These are phyloP conservation scores for Plantago elongata DNA, from an alignment of 257 asterid genomes.

Conservation along the genomic window DNA sequence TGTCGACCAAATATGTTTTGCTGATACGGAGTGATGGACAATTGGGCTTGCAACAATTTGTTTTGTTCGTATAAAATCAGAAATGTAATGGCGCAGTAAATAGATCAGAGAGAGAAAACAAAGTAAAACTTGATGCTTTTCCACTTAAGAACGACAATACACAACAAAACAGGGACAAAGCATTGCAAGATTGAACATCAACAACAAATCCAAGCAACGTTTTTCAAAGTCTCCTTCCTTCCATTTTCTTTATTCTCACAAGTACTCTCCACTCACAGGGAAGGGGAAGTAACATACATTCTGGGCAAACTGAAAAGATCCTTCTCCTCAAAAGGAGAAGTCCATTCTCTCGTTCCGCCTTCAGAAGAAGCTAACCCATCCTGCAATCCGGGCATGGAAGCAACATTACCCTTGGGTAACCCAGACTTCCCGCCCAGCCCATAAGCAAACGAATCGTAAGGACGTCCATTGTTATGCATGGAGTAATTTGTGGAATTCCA, in stretches of 20 bases:
- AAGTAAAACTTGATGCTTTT: constrained; percentile 5
- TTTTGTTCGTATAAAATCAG: background rate
- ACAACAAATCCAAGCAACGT: background rate
- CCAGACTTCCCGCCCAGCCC: constrained; percentile 31
- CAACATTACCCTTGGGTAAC: constrained; percentile 31
- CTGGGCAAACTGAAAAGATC: constrained; percentile 69
- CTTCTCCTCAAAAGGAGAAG: constrained; percentile 70
- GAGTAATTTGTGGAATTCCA: constrained; percentile 31
- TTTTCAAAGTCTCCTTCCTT: constrained; percentile 16
- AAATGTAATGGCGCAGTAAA: background rate
- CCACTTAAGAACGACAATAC: constrained; percentile 1
- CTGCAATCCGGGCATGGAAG: constrained; percentile 26
- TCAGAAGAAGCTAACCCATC: constrained; percentile 35
- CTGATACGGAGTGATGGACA: no score
- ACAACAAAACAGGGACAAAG: constrained; percentile 9
- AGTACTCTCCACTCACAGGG: constrained; percentile 35
- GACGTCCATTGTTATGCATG: constrained; percentile 26
- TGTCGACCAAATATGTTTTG: no score
- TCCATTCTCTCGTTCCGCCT: constrained; percentile 54
- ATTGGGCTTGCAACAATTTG: no score
- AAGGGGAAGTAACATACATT: constrained; percentile 61
- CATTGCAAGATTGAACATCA: constrained; percentile 3
- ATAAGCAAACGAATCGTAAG: constrained; percentile 37
- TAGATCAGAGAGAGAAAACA: background rate
- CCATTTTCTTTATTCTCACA: constrained; percentile 23